These are phyloP conservation scores for Megacollybia platyphylla DNA, from an alignment of 1,284 basidiomycete species.

Conservation along the genomic window DNA sequence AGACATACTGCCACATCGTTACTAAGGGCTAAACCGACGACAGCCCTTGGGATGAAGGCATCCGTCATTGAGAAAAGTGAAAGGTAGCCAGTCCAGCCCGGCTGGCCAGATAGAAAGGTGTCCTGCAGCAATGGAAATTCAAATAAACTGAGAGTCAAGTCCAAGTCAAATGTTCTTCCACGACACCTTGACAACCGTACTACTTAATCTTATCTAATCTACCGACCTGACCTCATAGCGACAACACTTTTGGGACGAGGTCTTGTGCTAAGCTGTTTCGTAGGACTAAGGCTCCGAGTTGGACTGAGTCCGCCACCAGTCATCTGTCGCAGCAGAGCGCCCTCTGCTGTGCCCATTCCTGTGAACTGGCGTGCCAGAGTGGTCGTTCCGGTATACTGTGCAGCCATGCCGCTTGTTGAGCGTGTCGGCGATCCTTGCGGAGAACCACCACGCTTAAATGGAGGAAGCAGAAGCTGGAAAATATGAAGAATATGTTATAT, in stretches of 20 bases:
- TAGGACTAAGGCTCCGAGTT: conserved; percentile 44
- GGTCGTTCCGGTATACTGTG: conserved; percentile 56
- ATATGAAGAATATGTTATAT: conserved; percentile 3
- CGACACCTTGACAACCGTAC: not conserved
- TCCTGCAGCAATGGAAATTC: no score
- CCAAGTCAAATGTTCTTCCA: not conserved
- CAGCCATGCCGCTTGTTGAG: conserved; percentile 25
- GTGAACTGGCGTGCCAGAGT: conserved; percentile 68
- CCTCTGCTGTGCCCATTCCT: conserved; percentile 25
- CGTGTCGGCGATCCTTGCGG: conserved; percentile 37
- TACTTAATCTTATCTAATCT: not conserved
- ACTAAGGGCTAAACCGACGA: conserved; percentile 15
- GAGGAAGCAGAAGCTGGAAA: conserved; percentile 43
- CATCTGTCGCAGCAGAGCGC: conserved; percentile 11
- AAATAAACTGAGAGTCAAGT: not conserved
- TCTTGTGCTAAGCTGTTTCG: conserved; percentile 35
- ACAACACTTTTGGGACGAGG: conserved; percentile 54
- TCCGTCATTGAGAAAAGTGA: not conserved
- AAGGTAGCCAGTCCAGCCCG: no score
- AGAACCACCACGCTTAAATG: conserved; percentile 24
- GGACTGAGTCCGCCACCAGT: conserved; percentile 46
- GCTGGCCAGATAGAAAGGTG: no score
- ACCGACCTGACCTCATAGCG: conserved; percentile 28
- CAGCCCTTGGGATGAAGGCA: conserved; percentile 1
- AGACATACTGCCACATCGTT: conserved; percentile 19